These are phyloP conservation scores for Fraxinus paxiana DNA, from an alignment of 305 asterid species.

Conservation along the genomic window DNA sequence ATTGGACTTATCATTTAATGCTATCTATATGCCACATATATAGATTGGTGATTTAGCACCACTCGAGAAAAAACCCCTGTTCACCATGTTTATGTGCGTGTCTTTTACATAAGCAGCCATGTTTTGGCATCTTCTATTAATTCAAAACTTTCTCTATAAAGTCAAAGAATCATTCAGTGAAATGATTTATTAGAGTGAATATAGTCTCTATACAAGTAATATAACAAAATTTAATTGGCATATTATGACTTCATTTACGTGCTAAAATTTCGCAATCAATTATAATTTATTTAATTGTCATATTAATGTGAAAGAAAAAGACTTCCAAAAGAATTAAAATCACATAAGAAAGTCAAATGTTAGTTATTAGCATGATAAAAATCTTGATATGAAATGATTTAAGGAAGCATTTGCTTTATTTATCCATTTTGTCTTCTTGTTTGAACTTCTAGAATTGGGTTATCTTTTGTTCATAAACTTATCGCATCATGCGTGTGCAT, in stretches of 20 bases:
- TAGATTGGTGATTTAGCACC: background rate
- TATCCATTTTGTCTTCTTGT: slow-evolving; percentile 5
- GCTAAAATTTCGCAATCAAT: slow-evolving; percentile 7
- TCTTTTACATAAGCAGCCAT: background rate
- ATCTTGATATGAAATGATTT: slow-evolving; percentile 27
- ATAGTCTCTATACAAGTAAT: background rate
- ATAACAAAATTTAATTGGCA: background rate
- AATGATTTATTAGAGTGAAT: background rate
- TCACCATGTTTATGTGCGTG: background rate
- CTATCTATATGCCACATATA: background rate
- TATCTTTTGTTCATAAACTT: background rate
- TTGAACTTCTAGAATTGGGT: background rate
- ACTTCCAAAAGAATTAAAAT: slow-evolving; percentile 4
- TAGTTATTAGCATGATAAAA: slow-evolving; percentile 21
- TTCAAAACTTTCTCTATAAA: background rate
- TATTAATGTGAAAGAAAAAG: background rate
- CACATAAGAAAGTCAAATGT: slow-evolving; percentile 6
- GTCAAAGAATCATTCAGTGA: background rate
- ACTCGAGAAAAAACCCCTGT: background rate
- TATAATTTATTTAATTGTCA: background rate
- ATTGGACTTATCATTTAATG: background rate
- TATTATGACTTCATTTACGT: slow-evolving; percentile 14
- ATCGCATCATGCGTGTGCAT: background rate
- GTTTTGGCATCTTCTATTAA: background rate
- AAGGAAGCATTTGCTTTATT: slow-evolving; percentile 16